Evolutionary conservation across 2,329 filamentous ascomycete species (phyloP), one percentile per base, ranked within the genome.

Genomic region (Clathrospora elynae): DNA sequence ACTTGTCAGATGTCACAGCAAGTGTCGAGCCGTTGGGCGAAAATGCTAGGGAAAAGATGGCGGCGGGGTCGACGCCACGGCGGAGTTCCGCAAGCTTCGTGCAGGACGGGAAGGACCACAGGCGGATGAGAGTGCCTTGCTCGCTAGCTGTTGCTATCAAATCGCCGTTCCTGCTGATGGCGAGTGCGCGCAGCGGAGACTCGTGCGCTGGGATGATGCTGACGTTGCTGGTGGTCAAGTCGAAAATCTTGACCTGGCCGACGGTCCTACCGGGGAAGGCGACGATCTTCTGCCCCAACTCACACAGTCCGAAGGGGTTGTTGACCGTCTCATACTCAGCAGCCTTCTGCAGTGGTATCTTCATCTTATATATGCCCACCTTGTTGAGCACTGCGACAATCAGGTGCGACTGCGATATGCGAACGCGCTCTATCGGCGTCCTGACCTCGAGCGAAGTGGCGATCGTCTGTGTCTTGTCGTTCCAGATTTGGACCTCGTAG

Each of bases 1-100:
- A 91, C 72, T 97, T 99, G 76, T 99, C 93, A 1, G 91, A 96
- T 1, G 92, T 97, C 49, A 90, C 92, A 17, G 93, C 93, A 8
- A 97, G 79, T 64, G 90, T 80, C 29, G 79, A 82, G 36, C 87
- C 88, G 1, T 85, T 85, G 0, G 91, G 91, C 13, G 88, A 95
- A 68, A 99, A 93, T 8, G 87, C 86, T 8, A 99, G 77, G 2
- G 88, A 92, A 72, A 88, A 96, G 55, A 97, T 87, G 39, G 84
- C 84, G 11, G 93, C 91, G 23, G 84, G 86, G 62, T 99, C 93
- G 33, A 95, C 86, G 28, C 93, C 93, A 22, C 93, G 84, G 29
- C 93, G 85, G 34, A 96, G 79, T 71, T 99, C 93, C 25, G 83
- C 86, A 25, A 96, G 73, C 45, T 87, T 86, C 8, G 88, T 88